A percentile compares a stretch with the other conserved stretches of the same genome.
Evolutionary conservation across 169 alveolate genomes (phyloP).

Genomic region (Ichthyophthirius multifiliis): DNA sequence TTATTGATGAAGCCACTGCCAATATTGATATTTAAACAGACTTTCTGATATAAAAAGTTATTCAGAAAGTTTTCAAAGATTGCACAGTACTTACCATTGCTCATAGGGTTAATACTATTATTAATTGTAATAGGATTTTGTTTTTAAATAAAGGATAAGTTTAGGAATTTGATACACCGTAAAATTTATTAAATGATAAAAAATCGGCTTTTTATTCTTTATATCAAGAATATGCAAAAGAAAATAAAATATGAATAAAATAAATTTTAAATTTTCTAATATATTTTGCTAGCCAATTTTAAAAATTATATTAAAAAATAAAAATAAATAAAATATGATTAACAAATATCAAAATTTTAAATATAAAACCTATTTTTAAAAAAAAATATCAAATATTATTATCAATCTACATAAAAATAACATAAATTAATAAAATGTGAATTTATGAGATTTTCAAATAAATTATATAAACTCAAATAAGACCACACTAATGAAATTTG

Average conservation of each 20-base stretch:
- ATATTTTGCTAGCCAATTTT: no score
- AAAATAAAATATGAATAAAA: background rate
- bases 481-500: no score
- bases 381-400: no score
- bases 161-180: slow-evolving; percentile 74
- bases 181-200: slow-evolving; percentile 46
- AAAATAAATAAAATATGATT: no score
- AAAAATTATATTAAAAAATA: no score
- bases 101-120: slow-evolving; percentile 85
- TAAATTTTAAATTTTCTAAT: slow-evolving; percentile 8
- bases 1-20: slow-evolving; percentile 69
- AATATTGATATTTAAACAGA: slow-evolving; percentile 64
- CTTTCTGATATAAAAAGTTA: slow-evolving; percentile 60
- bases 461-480: no score
- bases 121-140: slow-evolving; percentile 77
- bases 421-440: no score
- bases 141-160: slow-evolving; percentile 72
- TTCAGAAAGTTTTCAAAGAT: slow-evolving; percentile 56
- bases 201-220: slow-evolving; percentile 27
- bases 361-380: no score
- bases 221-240: slow-evolving; percentile 28
- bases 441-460: no score
- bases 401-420: no score
- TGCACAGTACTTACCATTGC: slow-evolving; percentile 88
- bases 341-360: no score